Base-by-base conservation (phyloP, 2,329 filamentous ascomycete genomes). In the Cercospora zeina region DNA sequence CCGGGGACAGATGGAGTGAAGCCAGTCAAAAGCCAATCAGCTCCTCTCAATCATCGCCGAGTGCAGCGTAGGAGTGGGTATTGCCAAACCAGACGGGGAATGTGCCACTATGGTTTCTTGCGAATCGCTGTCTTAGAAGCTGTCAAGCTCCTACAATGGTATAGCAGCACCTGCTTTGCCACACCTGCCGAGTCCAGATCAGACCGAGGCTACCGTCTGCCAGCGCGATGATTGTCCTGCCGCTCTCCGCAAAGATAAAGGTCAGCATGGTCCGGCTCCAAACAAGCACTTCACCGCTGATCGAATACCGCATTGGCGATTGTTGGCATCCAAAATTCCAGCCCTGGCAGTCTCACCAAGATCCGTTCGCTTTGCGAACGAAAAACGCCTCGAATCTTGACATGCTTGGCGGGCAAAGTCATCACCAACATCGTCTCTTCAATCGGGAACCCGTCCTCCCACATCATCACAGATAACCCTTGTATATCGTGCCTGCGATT, bases 161-260 rank as follows among this genome's bases (percentile, higher is more conserved):
- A 47, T 47, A 47, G 42, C 21, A 47, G 9, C 24, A 47, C 21
- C 42, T 47, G 42, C 42, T 47, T 47, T 47, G 21, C 42, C 42
- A 47, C 42, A 24, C 21, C 42, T 24, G 13, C 16, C 42, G 42
- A 19, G 5, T 47, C 42, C n/a, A n/a, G n/a, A n/a, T n/a, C 42
- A 24, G 42, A 47, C 42, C 42, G 42, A 47, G 42, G 42, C 42
- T 47, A 2, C 19, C 16, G 42, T 13, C 42, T 21, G 42, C 19
- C 21, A 19, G 42, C 19, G 24, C n/a, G n/a, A n/a, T n/a, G n/a
- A n/a, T n/a, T n/a, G 21, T 19, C 21, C 21, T 19, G 21, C 42
- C 42, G 42, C 42, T 47, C 42, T 47, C 19, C 42, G 42, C 42
- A 3, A 47, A 0, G 42, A 47, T 1, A 47, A 1, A 47, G 42